Conservation (phyloP, 805 yeast species). For the Wickerhamiella allomyrinae region DNA sequence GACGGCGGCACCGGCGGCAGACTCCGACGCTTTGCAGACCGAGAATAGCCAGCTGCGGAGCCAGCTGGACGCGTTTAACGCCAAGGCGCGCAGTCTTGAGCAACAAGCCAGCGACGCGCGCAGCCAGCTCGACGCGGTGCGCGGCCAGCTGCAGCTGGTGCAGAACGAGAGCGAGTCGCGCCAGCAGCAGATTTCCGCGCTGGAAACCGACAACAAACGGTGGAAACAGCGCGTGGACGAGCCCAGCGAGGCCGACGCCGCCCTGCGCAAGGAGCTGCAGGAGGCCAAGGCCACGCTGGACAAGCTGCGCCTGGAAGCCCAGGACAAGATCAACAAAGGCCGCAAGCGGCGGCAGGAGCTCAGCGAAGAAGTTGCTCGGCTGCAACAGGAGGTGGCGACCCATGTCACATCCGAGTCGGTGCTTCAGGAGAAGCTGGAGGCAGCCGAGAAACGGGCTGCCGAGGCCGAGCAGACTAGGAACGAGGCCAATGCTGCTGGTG, state of each 20-base stretch:
- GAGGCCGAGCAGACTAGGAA: too few species aligned
- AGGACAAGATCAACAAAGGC: conserved; percentile 14
- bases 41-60: background rate
- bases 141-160: conserved; percentile 24
- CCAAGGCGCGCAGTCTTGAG: background rate
- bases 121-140: background rate
- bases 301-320: conserved; percentile 17
- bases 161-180: conserved; percentile 34
- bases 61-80: background rate
- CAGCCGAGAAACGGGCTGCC: background rate
- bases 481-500: background rate
- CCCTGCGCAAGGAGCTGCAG: conserved; percentile 10
- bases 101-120: background rate
- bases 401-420: background rate
- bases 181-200: conserved; percentile 33
- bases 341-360: conserved; percentile 7
- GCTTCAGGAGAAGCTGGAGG: background rate
- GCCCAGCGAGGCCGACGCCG: background rate
- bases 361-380: conserved; percentile 16
- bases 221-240: conserved; percentile 38
- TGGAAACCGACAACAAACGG: conserved; percentile 41
- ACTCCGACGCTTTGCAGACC: background rate
- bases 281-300: conserved; percentile 1
- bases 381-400: background rate
- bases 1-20: background rate